phyloP scores from a whole-genome alignment of 2,329 filamentous ascomycete species.

The Ophiobolus disseminans region DNA sequence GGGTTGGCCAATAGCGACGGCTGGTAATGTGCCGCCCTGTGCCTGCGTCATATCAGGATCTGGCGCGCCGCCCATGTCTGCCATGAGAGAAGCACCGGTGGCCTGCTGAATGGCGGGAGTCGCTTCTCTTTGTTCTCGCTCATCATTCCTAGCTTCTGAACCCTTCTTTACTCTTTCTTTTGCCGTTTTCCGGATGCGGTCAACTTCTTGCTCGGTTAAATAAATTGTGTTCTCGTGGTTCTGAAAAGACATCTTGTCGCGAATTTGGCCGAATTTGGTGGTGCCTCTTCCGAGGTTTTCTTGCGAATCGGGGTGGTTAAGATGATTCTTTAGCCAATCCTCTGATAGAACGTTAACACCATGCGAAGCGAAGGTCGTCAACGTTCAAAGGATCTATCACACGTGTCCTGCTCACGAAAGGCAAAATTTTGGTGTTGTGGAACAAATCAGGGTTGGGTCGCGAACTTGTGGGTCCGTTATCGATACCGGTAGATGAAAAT shows the following conservation, averaged over 20 bases:
- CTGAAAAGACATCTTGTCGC: constrained; percentile 17
- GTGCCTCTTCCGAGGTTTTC: not conserved
- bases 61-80: constrained; percentile 38
- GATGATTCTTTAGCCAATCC: not conserved
- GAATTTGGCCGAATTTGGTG: not conserved
- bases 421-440: constrained; percentile 2
- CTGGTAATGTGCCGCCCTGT: constrained; percentile 28
- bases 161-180: constrained; percentile 25
- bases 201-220: constrained; percentile 35
- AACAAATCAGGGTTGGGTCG: not conserved
- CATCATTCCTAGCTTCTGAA: constrained; percentile 21
- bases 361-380: too few species aligned
- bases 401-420: not conserved
- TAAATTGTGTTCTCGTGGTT: constrained; percentile 32
- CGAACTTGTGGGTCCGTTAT: not conserved
- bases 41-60: constrained; percentile 27
- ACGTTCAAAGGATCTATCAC: too few species aligned
- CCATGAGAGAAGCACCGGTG: constrained; percentile 40
- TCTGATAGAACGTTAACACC: too few species aligned
- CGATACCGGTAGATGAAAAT: not conserved
- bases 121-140: constrained; percentile 29
- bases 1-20: constrained; percentile 28
- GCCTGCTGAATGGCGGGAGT: constrained; percentile 31
- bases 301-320: too few species aligned
- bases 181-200: constrained; percentile 33